Conservation (phyloP, 1,284 basidiomycete genomes). For the Moesziomyces antarcticus region DNA sequence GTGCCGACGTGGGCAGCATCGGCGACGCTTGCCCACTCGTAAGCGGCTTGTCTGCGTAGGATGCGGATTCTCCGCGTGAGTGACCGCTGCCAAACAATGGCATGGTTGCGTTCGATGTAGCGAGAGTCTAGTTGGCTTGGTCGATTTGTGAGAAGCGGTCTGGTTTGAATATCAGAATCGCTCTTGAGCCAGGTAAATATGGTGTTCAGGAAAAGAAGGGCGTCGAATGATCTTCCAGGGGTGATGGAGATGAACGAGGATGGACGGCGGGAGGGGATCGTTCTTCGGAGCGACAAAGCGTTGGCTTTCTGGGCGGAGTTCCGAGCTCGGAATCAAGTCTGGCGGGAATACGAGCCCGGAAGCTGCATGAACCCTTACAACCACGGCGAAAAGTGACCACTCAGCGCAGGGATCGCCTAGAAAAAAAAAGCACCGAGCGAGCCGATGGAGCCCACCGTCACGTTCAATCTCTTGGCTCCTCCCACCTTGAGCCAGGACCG, state of each 20-base stretch:
- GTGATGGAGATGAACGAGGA: no score
- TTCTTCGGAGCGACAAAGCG: no score
- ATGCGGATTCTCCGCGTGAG: constrained; percentile 7
- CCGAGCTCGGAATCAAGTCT: no score
- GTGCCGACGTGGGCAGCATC: constrained; percentile 11
- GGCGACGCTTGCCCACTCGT: constrained; percentile 6
- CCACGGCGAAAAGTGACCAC: not conserved
- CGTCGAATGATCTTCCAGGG: no score
- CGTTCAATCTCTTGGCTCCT: not conserved
- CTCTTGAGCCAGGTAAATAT: no score
- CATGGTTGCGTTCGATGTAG: constrained; percentile 1
- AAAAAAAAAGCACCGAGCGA: not conserved
- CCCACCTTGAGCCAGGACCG: no score
- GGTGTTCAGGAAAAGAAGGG: no score
- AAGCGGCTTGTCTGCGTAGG: constrained; percentile 14
- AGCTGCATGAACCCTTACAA: not conserved
- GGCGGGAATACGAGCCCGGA: not conserved
- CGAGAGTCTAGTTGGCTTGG: no score
- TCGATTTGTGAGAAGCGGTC: no score
- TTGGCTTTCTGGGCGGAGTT: no score
- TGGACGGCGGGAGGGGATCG: no score
- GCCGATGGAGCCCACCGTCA: not conserved
- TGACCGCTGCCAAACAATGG: not conserved
- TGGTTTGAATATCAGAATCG: no score
- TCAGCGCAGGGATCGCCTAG: not conserved